Percentiles rank a stretch among this genome's conserved stretches.
These are phyloP conservation scores for Neopestalotiopsis sp. DNA, from an alignment of 2,329 filamentous ascomycete species.

Conservation along the genomic window DNA sequence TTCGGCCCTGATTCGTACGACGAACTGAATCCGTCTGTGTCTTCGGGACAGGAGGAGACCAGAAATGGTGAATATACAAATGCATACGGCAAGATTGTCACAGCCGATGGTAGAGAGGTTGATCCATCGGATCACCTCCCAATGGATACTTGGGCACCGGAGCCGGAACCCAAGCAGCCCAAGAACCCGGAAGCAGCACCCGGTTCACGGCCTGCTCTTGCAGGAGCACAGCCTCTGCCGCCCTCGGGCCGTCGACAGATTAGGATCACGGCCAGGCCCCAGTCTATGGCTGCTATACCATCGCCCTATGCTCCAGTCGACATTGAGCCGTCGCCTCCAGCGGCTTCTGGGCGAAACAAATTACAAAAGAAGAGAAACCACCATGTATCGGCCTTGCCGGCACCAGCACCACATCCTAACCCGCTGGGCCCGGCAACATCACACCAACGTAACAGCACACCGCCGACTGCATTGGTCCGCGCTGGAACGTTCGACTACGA, in stretches of 20 bases:
- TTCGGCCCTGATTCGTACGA: constrained; percentile 81
- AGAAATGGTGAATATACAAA: constrained; percentile 51
- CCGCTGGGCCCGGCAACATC: constrained; percentile 59
- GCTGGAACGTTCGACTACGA: constrained; percentile 61
- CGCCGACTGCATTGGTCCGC: constrained; percentile 49
- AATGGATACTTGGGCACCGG: constrained; percentile 77
- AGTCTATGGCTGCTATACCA: constrained; percentile 47
- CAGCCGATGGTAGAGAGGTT: constrained; percentile 75
- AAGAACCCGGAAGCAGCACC: constrained; percentile 34
- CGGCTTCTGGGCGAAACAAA: constrained; percentile 56
- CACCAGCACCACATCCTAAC: constrained; percentile 44
- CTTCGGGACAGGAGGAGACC: constrained; percentile 38
- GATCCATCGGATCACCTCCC: constrained; percentile 83
- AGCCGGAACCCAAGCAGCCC: constrained; percentile 68
- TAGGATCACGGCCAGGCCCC: constrained; percentile 55
- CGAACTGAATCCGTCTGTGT: constrained; percentile 66
- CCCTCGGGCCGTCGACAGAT: constrained; percentile 56
- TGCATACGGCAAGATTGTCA: constrained; percentile 72
- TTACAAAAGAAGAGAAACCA: constrained; percentile 66
- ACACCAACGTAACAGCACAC: constrained; percentile 54
- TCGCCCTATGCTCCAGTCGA: constrained; percentile 33
- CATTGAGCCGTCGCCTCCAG: constrained; percentile 38
- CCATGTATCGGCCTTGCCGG: constrained; percentile 48
- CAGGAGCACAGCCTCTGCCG: constrained; percentile 58
- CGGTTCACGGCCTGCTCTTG: constrained; percentile 47